A percentile compares a stretch with the other conserved stretches of the same genome.
Evolutionary conservation across 306 rosid genomes (phyloP).

Genomic region (Sechiopsis laciniata): DNA sequence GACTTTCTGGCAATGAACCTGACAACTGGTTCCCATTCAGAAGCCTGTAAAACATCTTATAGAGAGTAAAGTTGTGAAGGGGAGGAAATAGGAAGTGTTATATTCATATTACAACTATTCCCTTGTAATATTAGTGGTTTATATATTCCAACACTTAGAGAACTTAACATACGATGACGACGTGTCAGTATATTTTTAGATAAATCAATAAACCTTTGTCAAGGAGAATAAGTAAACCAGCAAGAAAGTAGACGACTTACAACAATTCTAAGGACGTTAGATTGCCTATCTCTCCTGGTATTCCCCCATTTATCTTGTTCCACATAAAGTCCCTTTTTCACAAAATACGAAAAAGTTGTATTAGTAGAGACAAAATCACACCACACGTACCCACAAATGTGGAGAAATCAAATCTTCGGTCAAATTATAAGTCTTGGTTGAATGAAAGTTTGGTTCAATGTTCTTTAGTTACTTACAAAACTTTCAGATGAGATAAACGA

Average conservation of each 20-base stretch:
- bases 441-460: background rate
- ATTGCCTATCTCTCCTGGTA: conserved; percentile 80
- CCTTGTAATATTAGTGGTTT: background rate
- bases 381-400: conserved; percentile 17
- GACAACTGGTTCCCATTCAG: conserved; percentile 69
- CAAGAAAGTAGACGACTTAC: conserved; percentile 46
- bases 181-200: background rate
- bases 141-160: background rate
- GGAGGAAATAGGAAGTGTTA: conserved; percentile 6
- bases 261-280: conserved; percentile 56
- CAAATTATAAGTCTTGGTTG: background rate
- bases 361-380: conserved; percentile 29
- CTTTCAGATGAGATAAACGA: conserved; percentile 42
- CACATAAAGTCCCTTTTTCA: conserved; percentile 81
- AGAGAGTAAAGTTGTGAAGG: conserved; percentile 5
- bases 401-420: background rate
- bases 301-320: conserved; percentile 68
- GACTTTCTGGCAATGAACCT: conserved; percentile 74
- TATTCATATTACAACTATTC: background rate
- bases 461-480: conserved; percentile 50
- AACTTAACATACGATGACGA: background rate
- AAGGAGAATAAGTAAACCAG: background rate
- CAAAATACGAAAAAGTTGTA: conserved; percentile 26
- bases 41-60: conserved; percentile 43
- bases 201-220: background rate